Percentiles rank a stretch among this genome's conserved stretches.
Evolutionary conservation across 208 protist species (phyloP).

Genomic region (Leishmania mexicana): DNA sequence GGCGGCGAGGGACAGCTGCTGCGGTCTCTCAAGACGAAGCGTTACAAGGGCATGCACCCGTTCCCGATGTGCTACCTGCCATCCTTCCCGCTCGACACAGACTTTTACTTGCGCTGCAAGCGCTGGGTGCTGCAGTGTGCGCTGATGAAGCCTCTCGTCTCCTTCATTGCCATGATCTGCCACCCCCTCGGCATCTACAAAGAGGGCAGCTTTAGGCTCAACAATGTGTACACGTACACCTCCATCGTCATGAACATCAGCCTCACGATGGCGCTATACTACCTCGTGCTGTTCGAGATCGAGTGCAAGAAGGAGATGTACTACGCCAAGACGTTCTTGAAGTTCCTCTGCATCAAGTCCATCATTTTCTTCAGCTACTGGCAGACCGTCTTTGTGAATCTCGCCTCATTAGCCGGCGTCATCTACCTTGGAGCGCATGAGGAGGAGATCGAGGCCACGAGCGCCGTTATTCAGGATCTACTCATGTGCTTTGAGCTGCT

Average conservation of each 20-base stretch:
- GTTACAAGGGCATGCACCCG: conserved; percentile 72
- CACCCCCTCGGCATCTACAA: conserved; percentile 67
- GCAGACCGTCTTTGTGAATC: conserved; percentile 74
- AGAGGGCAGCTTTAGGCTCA: conserved; percentile 59
- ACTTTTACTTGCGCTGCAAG: conserved; percentile 88
- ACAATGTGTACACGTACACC: conserved; percentile 85
- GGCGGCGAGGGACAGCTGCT: conserved; percentile 84
- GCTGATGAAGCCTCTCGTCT: conserved; percentile 78
- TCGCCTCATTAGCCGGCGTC: conserved; percentile 44
- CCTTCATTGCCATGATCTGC: conserved; percentile 74
- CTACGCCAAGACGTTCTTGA: conserved; percentile 82
- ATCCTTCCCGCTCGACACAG: conserved; percentile 64
- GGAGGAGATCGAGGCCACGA: conserved; percentile 45
- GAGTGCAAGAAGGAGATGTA: conserved; percentile 81
- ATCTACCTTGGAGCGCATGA: conserved; percentile 56
- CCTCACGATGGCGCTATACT: conserved; percentile 83
- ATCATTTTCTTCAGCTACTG: conserved; percentile 93
- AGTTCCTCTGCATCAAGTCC: conserved; percentile 90
- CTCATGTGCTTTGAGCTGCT: conserved; percentile 90
- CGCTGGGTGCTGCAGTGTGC: conserved; percentile 91
- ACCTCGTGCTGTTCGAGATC: conserved; percentile 88
- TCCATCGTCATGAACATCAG: conserved; percentile 86
- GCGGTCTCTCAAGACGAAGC: conserved; percentile 76
- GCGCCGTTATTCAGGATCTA: conserved; percentile 74
- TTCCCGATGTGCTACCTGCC: conserved; percentile 75